These are phyloP conservation scores for Globisporangium spinosum DNA, from an alignment of 352 stramenopile genomes.

Conservation along the genomic window DNA sequence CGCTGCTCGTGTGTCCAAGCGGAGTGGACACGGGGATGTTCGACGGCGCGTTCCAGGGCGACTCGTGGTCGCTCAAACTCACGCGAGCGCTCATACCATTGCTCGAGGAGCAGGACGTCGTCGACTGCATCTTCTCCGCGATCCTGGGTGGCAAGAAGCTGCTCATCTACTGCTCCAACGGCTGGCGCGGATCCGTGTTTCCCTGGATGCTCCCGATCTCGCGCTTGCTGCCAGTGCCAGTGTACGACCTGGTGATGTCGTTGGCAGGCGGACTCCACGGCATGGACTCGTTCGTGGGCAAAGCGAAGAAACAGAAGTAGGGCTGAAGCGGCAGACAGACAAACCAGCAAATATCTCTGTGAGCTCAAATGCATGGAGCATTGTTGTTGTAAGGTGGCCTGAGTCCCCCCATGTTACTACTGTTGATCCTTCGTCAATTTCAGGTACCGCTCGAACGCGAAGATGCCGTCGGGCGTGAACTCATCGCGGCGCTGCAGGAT, in stretches of 20 bases:
- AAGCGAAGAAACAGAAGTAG: conserved; percentile 2
- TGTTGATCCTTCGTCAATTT: background rate
- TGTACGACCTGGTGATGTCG: conserved; percentile 50
- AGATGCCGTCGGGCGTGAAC: conserved; percentile 82
- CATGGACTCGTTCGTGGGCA: conserved; percentile 74
- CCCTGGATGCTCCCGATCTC: conserved; percentile 47
- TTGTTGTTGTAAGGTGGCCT: background rate
- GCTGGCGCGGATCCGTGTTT: conserved; percentile 47
- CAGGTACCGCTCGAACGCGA: conserved; percentile 75
- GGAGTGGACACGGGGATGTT: conserved; percentile 82
- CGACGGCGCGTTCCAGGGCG: conserved; percentile 38
- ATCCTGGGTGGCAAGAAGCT: conserved; percentile 54
- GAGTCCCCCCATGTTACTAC: background rate
- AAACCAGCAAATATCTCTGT: background rate
- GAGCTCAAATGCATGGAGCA: background rate
- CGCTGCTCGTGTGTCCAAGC: conserved; percentile 70
- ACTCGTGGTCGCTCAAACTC: conserved; percentile 35
- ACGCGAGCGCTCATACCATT: conserved; percentile 46
- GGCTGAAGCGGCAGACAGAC: background rate
- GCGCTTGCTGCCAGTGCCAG: conserved; percentile 48
- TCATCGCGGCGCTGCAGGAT: conserved; percentile 53
- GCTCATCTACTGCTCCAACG: conserved; percentile 61
- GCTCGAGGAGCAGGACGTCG: conserved; percentile 45
- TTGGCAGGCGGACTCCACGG: conserved; percentile 59
- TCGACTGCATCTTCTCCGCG: conserved; percentile 43